Evolutionary conservation across 2,329 filamentous ascomycete genomes (phyloP), one percentile per base, ranked within the genome.

Genomic region (Hirsutella minnesotensis): DNA sequence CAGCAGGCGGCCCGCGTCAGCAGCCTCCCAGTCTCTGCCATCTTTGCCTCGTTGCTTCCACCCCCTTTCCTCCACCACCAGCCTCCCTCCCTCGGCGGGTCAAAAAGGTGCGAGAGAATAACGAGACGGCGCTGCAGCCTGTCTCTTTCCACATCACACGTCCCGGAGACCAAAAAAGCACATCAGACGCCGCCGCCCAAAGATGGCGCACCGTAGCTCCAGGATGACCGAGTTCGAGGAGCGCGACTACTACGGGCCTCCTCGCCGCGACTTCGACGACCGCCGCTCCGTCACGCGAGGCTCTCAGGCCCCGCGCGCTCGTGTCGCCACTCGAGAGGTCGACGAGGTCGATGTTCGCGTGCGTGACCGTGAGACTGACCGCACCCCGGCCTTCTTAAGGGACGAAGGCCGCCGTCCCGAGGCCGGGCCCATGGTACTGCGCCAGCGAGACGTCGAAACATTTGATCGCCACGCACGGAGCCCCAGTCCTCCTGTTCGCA

Each of bases 371-470:
- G 66, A 68, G n/a, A 56, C 58, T n/a, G 57, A 62, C 36, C 65
- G 69, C 35, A 61, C 67, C 35, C 71, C 70, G 3, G 61, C 66
- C 41, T 77, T 76, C 51, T 56, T 77, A 45, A 68, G 72, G 40
- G 68, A 74, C 3, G 71, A 75, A 34, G 56, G 49, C 22, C 64
- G 70, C 43, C 67, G 67, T 13, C 45, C 57, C 21, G 73, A 77
- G 45, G 58, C 66, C 21, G 73, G 73, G 3, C 64, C 68, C 31
- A 57, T 78, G 52, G 73, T 78, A 16, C 64, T 78, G 39, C 69
- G 74, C 41, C 62, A 70, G 50, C 67, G 73, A 38, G 72, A 77
- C 44, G 63, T 76, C 40, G 74, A 77, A 60, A 73, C 69, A 1
- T 53, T 72, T 46, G 72, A 77, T 54, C 63, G 72, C 41, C 65